Evolutionary conservation across 805 yeast genomes (phyloP).

Genomic region (Wickerhamomyces hampshirensis): DNA sequence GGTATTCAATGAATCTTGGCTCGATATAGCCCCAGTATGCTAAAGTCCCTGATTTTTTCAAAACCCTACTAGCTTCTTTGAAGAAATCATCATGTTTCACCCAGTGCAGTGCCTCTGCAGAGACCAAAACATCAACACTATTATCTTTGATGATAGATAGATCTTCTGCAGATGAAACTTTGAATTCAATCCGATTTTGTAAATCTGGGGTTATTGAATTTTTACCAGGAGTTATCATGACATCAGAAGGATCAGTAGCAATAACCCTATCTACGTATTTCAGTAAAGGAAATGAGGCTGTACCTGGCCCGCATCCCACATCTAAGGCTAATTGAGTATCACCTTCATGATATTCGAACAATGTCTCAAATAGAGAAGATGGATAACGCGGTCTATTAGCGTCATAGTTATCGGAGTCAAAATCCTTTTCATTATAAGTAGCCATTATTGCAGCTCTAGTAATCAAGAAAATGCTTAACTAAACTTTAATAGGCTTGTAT

Average conservation of each 20-base stretch:
- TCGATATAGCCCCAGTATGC: constrained; percentile 74
- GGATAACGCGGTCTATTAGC: constrained; percentile 63
- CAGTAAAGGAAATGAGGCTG: constrained; percentile 48
- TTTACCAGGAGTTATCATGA: constrained; percentile 44
- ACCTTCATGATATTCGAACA: constrained; percentile 37
- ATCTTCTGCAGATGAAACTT: constrained; percentile 24
- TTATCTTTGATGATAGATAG: constrained; percentile 20
- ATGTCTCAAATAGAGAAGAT: constrained; percentile 36
- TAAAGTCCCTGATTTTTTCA: constrained; percentile 57
- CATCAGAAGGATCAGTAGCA: constrained; percentile 54
- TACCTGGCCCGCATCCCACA: constrained; percentile 71
- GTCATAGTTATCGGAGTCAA: constrained; percentile 45
- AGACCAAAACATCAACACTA: constrained; percentile 51
- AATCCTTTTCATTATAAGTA: constrained; percentile 46
- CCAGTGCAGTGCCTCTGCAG: constrained; percentile 82
- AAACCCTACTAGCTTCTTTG: constrained; percentile 40
- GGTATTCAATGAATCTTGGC: constrained; percentile 50
- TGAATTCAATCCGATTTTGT: constrained; percentile 19
- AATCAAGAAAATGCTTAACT: too few relatives aligned
- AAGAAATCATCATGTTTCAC: constrained; percentile 49
- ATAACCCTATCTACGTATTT: constrained; percentile 39
- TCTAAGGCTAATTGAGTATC: constrained; percentile 41
- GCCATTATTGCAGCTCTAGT: constrained; percentile 35
- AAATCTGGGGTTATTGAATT: constrained; percentile 14
- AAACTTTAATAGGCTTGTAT: too few relatives aligned